Evolutionary conservation across 257 asterid species (phyloP).

Genomic region (Petunia axillaris): DNA sequence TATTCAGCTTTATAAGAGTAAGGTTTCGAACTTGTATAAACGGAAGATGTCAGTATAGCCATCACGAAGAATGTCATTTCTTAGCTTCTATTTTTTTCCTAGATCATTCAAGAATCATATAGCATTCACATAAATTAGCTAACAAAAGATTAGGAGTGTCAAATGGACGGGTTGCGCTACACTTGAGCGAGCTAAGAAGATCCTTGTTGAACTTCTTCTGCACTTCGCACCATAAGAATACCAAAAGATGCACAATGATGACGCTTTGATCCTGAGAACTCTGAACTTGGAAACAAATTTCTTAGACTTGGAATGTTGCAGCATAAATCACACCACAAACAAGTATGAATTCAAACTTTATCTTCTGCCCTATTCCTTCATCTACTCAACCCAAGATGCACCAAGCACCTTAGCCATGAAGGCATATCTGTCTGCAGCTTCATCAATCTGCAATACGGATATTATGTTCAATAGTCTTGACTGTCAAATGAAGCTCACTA

Average conservation of each 20-base stretch:
- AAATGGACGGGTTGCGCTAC: too few species aligned
- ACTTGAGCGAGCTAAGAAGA: too few species aligned
- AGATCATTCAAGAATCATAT: too few species aligned
- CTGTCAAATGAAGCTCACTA: conserved; percentile 5
- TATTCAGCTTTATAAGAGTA: too few species aligned
- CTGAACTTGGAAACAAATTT: background rate
- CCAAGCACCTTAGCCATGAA: conserved; percentile 85
- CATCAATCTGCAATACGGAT: conserved; percentile 58
- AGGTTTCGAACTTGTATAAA: too few species aligned
- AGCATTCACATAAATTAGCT: too few species aligned
- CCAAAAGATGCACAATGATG: conserved; percentile 15
- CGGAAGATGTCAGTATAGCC: too few species aligned
- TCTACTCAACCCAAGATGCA: conserved; percentile 75
- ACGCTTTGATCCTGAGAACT: background rate
- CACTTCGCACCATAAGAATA: conserved; percentile 14
- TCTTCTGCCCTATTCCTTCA: background rate
- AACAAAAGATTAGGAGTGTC: too few species aligned
- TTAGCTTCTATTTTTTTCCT: too few species aligned
- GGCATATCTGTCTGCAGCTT: conserved; percentile 77
- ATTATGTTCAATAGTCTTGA: conserved; percentile 1
- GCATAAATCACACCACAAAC: background rate
- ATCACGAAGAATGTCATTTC: too few species aligned
- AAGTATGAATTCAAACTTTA: background rate
- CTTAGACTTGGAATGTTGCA: background rate
- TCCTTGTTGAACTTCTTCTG: background rate